Base-by-base conservation (phyloP, 2,329 filamentous ascomycete genomes). In the Nectriaceae sp. region DNA sequence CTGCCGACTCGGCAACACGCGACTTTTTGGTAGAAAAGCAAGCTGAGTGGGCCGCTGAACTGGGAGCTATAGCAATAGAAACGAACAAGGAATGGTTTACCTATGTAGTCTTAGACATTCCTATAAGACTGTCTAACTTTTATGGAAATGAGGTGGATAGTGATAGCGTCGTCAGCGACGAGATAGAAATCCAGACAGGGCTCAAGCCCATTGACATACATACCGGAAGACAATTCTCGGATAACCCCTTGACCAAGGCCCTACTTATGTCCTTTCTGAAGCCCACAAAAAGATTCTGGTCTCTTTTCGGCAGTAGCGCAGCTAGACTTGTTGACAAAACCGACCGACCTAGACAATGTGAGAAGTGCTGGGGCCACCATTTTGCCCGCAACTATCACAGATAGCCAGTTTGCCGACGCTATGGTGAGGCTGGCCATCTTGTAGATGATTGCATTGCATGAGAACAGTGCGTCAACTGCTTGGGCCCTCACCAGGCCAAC, bases 221-320 rank as follows among this genome's bases (percentile, higher is more conserved):
- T 20, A 11, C 45, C 43, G 21, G 38, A 4, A 42, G 42, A 3
- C 38, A 46, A 26, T 37, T 45, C 31, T 24, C 42, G 3, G 40
- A 52, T 22, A 42, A 52, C 38, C 44, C 45, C 37, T 33, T 45
- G 18, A 49, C 47, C 11, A 49, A 49, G 40, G 50, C 51, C 11
- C 35, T 56, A 29, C 46, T 56, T 31, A 29, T 54, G 10, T 52
- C 41, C 26, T 56, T 54, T 33, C 38, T 47, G 16, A 46, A 52
- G 40, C 41, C 50, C n/a, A 47, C 41, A 19, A 56, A 56, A 38
- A 46, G 37, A 49, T 43, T 35, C 21, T 52, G 47, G 49, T 40
- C 29, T 20, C 36, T 53, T 29, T 46, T 50, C 42, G 26, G 33
- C 33, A 50, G 43, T 39, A 24, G n/a, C 36, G 31, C 48, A 29